These are phyloP conservation scores for Dioscorea dumetorum DNA, from an alignment of 106 monocot genomes.

Conservation along the genomic window DNA sequence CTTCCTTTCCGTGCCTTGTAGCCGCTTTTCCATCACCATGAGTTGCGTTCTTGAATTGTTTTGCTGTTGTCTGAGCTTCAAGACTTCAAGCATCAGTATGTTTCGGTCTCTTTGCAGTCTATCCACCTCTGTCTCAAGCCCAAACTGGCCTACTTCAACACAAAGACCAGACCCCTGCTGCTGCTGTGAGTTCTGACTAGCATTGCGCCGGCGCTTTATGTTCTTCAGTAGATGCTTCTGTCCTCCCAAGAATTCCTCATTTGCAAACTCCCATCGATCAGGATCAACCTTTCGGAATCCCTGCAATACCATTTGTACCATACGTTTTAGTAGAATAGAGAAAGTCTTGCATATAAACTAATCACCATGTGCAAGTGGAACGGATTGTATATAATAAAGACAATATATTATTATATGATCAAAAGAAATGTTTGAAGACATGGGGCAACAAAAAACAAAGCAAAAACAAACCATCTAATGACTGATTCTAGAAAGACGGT, in stretches of 20 bases:
- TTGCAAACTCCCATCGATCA: constrained; percentile 36
- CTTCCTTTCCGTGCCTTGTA: constrained; percentile 33
- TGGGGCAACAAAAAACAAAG: too few relatives aligned
- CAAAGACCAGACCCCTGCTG: neutral
- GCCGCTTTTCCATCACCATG: constrained; percentile 31
- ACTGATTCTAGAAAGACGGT: too few relatives aligned
- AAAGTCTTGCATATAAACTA: too few relatives aligned
- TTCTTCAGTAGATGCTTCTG: constrained; percentile 34
- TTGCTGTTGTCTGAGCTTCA: constrained; percentile 46
- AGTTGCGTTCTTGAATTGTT: constrained; percentile 36
- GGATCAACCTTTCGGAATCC: constrained; percentile 37
- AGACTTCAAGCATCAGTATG: constrained; percentile 39
- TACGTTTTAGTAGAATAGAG: neutral
- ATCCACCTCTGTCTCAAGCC: constrained; percentile 23
- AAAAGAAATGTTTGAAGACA: too few relatives aligned
- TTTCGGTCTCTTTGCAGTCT: constrained; percentile 24
- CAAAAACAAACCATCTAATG: too few relatives aligned
- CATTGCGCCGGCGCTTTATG: constrained; percentile 28
- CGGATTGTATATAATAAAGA: too few relatives aligned
- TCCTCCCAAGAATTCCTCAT: constrained; percentile 29
- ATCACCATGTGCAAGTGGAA: too few relatives aligned
- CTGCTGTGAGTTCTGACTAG: constrained; percentile 6
- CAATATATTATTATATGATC: too few relatives aligned
- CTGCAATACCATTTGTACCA: constrained; percentile 6
- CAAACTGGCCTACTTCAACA: constrained; percentile 17